phyloP scores from a whole-genome alignment of 345 rosid genomes.

The Citrus australasica region DNA sequence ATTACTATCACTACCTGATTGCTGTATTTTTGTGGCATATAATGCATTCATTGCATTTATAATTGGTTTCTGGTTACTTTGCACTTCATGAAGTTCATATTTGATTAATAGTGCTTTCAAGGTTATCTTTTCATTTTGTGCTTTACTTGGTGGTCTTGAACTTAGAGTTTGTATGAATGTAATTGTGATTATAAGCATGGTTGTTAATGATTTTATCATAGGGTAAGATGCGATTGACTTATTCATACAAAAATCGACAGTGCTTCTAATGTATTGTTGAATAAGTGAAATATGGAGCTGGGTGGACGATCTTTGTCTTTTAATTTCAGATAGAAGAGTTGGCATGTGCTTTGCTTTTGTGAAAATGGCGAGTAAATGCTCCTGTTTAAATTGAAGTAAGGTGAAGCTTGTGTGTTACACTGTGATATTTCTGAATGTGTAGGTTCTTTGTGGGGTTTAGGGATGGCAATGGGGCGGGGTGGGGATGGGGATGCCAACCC shows the following conservation, averaged over 20 bases:
- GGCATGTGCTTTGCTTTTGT: neutral
- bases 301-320: too few species aligned
- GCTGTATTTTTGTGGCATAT: neutral
- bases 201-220: neutral
- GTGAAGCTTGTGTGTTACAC: too few species aligned
- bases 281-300: neutral
- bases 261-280: neutral
- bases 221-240: neutral
- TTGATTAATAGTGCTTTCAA: neutral
- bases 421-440: neutral
- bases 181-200: neutral
- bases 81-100: neutral
- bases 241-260: neutral
- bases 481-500: too few species aligned
- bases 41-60: neutral
- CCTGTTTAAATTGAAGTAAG: too few species aligned
- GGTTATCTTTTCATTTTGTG: neutral
- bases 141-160: neutral
- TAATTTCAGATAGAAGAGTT: neutral
- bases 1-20: neutral
- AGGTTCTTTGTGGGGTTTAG: neutral
- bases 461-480: too few species aligned
- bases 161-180: neutral
- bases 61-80: neutral
- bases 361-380: too few species aligned